Evolutionary conservation across 345 rosid genomes (phyloP).

Genomic region (Cardiospermum halicacabum): DNA sequence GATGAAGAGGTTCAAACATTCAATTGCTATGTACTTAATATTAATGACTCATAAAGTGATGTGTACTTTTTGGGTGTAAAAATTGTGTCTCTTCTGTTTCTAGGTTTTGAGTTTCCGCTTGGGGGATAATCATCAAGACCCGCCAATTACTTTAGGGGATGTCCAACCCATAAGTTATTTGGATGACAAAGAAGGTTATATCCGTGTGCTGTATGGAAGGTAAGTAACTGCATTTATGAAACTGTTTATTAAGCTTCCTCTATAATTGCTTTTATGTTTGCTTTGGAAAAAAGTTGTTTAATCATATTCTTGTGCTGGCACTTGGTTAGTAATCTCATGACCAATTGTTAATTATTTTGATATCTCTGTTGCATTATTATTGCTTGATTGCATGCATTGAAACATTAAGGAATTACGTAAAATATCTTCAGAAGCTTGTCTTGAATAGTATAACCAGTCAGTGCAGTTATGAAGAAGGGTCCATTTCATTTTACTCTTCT

Average conservation of each 20-base stretch:
- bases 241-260: not conserved
- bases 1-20: slow-evolving; percentile 57
- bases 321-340: not conserved
- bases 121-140: slow-evolving; percentile 26
- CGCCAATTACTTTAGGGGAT: slow-evolving; percentile 30
- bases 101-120: slow-evolving; percentile 57
- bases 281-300: not conserved
- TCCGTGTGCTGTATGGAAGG: slow-evolving; percentile 75
- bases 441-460: not conserved
- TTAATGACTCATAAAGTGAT: not conserved
- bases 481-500: not conserved
- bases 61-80: not conserved
- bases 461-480: not conserved
- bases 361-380: not conserved
- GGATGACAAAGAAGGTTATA: slow-evolving; percentile 46
- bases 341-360: not conserved
- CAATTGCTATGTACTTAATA: slow-evolving; percentile 8
- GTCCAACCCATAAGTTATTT: slow-evolving; percentile 16
- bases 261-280: not conserved
- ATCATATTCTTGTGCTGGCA: not conserved
- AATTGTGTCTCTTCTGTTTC: slow-evolving; percentile 9
- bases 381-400: not conserved
- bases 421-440: not conserved
- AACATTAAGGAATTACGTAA: not conserved
- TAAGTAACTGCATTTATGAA: slow-evolving; percentile 39